Conservation (phyloP, 2,329 filamentous ascomycete genomes). For the Colletotrichum theobromicola region DNA sequence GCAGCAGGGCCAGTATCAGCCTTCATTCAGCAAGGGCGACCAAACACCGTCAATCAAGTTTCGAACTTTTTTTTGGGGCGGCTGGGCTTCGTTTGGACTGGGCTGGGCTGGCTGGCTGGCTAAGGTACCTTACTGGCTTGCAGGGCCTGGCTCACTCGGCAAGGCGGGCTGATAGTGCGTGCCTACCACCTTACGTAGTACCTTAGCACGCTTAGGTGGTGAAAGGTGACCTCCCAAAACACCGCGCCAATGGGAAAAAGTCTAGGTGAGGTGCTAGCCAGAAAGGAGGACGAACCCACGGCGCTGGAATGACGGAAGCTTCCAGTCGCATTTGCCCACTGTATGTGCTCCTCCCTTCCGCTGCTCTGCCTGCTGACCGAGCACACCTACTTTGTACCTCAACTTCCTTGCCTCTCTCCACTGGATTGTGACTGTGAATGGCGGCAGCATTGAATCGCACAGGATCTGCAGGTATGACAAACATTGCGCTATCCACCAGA, state of each 20-base stretch:
- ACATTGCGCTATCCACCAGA: constrained; percentile 7
- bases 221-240: neutral
- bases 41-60: neutral
- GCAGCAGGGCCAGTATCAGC: neutral
- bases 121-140: neutral
- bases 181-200: neutral
- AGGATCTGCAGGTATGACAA: constrained; percentile 20
- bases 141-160: neutral
- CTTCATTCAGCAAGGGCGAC: neutral
- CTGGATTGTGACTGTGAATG: neutral
- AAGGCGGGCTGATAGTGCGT: neutral
- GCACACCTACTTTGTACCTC: no score
- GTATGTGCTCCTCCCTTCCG: neutral
- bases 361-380: constrained; percentile 14
- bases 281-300: neutral
- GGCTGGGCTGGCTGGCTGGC: neutral
- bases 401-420: neutral
- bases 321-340: constrained; percentile 10
- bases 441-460: neutral
- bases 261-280: neutral
- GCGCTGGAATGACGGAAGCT: constrained; percentile 18
- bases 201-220: no score
- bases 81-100: neutral
- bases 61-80: neutral
- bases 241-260: neutral